phyloP scores from a whole-genome alignment of 1,139 yeast genomes.

The Kodamaea plutei region DNA sequence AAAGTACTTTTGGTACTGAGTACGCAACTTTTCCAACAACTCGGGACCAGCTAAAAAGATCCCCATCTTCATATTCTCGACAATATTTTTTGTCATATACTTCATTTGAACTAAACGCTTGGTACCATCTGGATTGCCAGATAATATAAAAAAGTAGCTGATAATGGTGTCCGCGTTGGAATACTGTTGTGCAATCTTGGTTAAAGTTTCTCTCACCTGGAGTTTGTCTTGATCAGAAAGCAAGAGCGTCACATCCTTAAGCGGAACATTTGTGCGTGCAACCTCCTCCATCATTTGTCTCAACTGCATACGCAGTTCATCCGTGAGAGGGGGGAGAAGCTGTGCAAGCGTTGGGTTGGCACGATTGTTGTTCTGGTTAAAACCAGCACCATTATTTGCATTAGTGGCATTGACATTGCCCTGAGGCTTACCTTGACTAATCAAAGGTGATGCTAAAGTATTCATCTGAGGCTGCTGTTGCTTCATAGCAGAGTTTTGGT shows the following conservation, averaged over 20 bases:
- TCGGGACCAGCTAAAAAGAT: conserved; percentile 64
- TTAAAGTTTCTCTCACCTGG: conserved; percentile 56
- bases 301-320: conserved; percentile 46
- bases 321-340: conserved; percentile 38
- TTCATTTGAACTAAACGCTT: conserved; percentile 74
- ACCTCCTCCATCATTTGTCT: conserved; percentile 67
- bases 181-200: conserved; percentile 57
- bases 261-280: conserved; percentile 57
- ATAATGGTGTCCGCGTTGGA: conserved; percentile 70
- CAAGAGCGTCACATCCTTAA: conserved; percentile 60
- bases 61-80: conserved; percentile 63
- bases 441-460: conserved; percentile 19
- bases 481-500: conserved; percentile 18
- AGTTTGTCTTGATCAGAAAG: conserved; percentile 63
- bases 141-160: conserved; percentile 71
- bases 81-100: conserved; percentile 70
- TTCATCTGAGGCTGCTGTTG: conserved; percentile 16
- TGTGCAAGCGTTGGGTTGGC: conserved; percentile 13
- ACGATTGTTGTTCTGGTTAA: conserved; percentile 4
- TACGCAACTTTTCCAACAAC: conserved; percentile 62
- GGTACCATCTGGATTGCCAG: conserved; percentile 72
- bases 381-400: background rate
- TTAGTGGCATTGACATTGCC: conserved; percentile 5
- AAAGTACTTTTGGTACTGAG: conserved; percentile 71
- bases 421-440: conserved; percentile 11